A percentile compares a stretch with the other conserved stretches of the same genome.
Evolutionary conservation across 163 green algal species (phyloP).

Genomic region (Coccomyxa subellipsoidea): DNA sequence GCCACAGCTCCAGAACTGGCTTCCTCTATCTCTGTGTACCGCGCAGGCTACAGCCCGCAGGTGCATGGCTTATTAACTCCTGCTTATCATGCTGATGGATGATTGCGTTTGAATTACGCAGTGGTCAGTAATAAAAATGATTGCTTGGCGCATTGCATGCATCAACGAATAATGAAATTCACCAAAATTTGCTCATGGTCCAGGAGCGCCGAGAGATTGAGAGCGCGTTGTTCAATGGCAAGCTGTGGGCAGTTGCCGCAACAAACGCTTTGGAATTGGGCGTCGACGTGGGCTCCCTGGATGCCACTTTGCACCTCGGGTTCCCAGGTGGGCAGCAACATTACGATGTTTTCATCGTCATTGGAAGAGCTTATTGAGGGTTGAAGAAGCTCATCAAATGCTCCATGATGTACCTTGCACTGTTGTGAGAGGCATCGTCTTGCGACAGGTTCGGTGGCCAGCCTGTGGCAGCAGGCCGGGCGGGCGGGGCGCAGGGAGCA

Average conservation of each 20-base stretch:
- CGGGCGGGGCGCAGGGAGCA: constrained; percentile 73
- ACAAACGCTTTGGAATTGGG: constrained; percentile 97
- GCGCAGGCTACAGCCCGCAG: constrained; percentile 51
- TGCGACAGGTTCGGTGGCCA: constrained; percentile 56
- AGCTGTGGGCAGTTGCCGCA: constrained; percentile 77
- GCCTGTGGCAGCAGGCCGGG: constrained; percentile 86
- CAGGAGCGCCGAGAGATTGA: constrained; percentile 83
- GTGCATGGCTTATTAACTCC: background rate
- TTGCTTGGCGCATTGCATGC: background rate
- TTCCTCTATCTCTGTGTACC: constrained; percentile 60
- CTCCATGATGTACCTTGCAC: too few relatives aligned
- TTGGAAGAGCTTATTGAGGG: background rate
- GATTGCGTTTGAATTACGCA: too few relatives aligned
- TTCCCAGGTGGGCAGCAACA: constrained; percentile 52
- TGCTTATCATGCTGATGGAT: too few relatives aligned
- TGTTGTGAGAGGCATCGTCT: too few relatives aligned
- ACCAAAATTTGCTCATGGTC: background rate
- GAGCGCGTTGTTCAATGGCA: constrained; percentile 70
- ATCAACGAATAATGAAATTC: background rate
- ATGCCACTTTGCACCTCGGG: constrained; percentile 86
- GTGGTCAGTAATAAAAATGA: too few relatives aligned
- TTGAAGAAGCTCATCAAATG: background rate
- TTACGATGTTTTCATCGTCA: too few relatives aligned
- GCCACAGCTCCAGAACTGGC: constrained; percentile 49
- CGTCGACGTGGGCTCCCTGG: constrained; percentile 83